Evolutionary conservation across 2,329 filamentous ascomycete species (phyloP).

Genomic region (Penicillium sp.): DNA sequence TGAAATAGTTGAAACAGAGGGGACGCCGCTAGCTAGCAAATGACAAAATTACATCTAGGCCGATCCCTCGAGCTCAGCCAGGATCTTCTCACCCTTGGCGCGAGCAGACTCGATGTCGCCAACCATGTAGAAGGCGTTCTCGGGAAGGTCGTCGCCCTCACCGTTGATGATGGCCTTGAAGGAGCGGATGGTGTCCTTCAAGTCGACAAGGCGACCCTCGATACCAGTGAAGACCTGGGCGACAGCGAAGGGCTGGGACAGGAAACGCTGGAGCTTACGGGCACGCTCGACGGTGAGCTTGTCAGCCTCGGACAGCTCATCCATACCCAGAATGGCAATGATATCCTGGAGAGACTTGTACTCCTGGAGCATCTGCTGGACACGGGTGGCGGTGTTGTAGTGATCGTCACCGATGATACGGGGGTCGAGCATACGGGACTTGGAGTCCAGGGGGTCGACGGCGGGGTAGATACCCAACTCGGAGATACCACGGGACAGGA

Average conservation of each 20-base stretch:
- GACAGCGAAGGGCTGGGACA: slow-evolving; percentile 97
- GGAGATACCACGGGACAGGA: slow-evolving; percentile 99
- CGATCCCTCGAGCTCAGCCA: slow-evolving; percentile 79
- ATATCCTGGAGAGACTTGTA: slow-evolving; percentile 99
- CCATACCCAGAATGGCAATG: slow-evolving; percentile 99
- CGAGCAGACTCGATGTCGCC: slow-evolving; percentile 90
- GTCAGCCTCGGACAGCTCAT: slow-evolving; percentile 97
- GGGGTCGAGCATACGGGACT: slow-evolving; percentile 98
- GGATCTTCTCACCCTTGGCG: slow-evolving; percentile 99
- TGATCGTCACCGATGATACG: slow-evolving; percentile 98
- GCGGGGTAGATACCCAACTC: slow-evolving; percentile 99
- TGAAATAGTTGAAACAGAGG: slow-evolving; percentile 16
- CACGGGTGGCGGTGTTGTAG: slow-evolving; percentile 89
- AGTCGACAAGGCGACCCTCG: slow-evolving; percentile 93
- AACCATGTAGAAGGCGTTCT: slow-evolving; percentile 97
- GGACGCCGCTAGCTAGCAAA: slow-evolving; percentile 38
- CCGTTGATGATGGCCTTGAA: slow-evolving; percentile 97
- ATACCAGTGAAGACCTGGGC: slow-evolving; percentile 72
- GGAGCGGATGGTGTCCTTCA: slow-evolving; percentile 95
- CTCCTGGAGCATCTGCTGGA: slow-evolving; percentile 99
- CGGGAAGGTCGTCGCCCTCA: slow-evolving; percentile 93
- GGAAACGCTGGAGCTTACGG: slow-evolving; percentile 99
- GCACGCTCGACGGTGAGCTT: slow-evolving; percentile 99
- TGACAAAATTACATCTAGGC: slow-evolving; percentile 48
- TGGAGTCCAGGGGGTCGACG: slow-evolving; percentile 98